Conservation (phyloP, 306 rosid genomes). For the Corylus americana region DNA sequence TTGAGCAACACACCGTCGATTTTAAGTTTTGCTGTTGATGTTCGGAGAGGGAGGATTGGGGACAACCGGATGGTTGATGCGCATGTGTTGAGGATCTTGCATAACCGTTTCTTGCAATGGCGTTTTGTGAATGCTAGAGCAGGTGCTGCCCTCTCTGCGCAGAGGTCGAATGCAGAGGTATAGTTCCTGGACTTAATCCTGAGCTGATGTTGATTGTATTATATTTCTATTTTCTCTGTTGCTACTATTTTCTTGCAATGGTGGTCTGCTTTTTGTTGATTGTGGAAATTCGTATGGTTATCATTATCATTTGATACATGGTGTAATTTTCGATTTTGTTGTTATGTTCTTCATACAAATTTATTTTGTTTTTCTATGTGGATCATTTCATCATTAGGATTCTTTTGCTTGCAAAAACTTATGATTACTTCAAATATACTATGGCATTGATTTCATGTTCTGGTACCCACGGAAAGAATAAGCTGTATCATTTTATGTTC, state of each 20-base stretch:
- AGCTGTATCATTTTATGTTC: background rate
- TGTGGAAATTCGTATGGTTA: background rate
- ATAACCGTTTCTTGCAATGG: slow-evolving; percentile 88
- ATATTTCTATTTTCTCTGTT: background rate
- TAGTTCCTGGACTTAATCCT: slow-evolving; percentile 19
- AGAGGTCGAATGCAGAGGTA: slow-evolving; percentile 84
- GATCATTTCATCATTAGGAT: background rate
- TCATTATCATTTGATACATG: background rate
- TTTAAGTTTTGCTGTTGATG: slow-evolving; percentile 66
- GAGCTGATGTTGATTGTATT: background rate
- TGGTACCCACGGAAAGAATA: background rate
- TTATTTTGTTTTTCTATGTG: background rate
- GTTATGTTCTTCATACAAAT: background rate
- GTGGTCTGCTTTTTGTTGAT: background rate
- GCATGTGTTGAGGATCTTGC: slow-evolving; percentile 67
- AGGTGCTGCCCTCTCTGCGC: slow-evolving; percentile 58
- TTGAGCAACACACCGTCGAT: slow-evolving; percentile 58
- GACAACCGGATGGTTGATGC: slow-evolving; percentile 63
- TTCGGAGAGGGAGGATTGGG: slow-evolving; percentile 67
- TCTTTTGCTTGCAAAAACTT: background rate
- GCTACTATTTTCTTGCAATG: background rate
- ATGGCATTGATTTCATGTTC: background rate
- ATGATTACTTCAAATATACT: background rate
- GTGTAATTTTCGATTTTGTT: background rate
- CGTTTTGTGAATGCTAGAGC: slow-evolving; percentile 81